Evolutionary conservation across 2,329 filamentous ascomycete genomes (phyloP), one percentile per base, ranked within the genome.

Genomic region (Cordyceps fumosorosea): DNA sequence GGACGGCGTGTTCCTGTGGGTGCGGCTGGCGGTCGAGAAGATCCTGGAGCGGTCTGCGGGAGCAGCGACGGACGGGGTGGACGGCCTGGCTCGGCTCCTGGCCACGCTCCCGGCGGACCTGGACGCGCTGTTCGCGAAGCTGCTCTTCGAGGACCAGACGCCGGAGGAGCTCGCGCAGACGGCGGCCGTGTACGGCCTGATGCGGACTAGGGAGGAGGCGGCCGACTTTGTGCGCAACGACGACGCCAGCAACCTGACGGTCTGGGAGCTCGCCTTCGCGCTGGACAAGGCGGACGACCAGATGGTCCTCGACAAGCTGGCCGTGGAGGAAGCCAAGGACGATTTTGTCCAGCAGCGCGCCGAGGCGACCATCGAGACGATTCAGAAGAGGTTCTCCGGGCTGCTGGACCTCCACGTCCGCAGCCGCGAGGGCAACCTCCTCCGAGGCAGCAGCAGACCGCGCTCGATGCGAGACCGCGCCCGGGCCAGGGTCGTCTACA

Each of bases 1-100:
- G 0, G 68, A 72, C 12, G 73, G 73, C 0, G 73, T 75, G 0
- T 75, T 75, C 51, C 67, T 75, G 10, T 75, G 73, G 73, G 68
- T 73, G 1, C 64, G 66, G 1, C 66, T 72, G 6, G 74, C 71
- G 0, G 69, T 75, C 11, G 65, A 70, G 16, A 66, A 69, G 32
- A 66, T 74, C 55, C 26, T 72, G 16, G 64, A 63, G 32, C 64
- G 62, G 16, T 66, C 68, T 20, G 34, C 14, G 40, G 40, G 0
- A 20, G n/a, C 24, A 32, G 10, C 1, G n/a, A 52, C 26, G 26
- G 26, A n/a, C 7, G 37, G 52, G 3, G 20, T 69, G 3, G 22
- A 53, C 3, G 56, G 54, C 0, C 45, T 71, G 24, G 24, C 53
- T 4, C 26, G n/a, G 2, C 48, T 58, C 0, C 52, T 73, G 1